Percentiles rank a stretch among this genome's conserved stretches.
Evolutionary conservation across 805 yeast genomes (phyloP).

Genomic region (Starmerella vaccinii): DNA sequence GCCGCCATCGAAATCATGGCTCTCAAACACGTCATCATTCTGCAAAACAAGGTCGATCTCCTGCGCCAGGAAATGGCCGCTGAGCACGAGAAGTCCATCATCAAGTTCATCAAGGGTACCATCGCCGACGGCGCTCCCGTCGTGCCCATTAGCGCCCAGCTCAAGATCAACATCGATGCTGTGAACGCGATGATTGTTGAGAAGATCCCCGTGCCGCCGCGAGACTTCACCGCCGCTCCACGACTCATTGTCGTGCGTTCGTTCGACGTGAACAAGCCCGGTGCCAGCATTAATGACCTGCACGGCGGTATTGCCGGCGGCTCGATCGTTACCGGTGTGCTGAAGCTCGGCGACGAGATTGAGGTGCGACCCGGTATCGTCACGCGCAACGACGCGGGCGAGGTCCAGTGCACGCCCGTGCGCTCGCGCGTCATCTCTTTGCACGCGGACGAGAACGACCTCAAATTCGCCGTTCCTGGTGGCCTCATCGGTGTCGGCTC

Average conservation of each 20-base stretch:
- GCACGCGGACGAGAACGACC: slow-evolving; percentile 94
- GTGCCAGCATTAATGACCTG: slow-evolving; percentile 90
- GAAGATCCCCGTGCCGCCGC: slow-evolving; percentile 88
- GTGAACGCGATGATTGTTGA: slow-evolving; percentile 94
- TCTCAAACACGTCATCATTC: slow-evolving; percentile 86
- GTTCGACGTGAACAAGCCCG: slow-evolving; percentile 97
- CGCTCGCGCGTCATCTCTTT: slow-evolving; percentile 87
- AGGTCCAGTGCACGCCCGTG: slow-evolving; percentile 91
- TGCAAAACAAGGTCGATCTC: slow-evolving; percentile 96
- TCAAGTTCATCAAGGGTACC: slow-evolving; percentile 91
- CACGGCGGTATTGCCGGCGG: slow-evolving; percentile 99
- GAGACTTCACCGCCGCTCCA: slow-evolving; percentile 92
- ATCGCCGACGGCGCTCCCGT: slow-evolving; percentile 99
- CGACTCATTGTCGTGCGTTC: slow-evolving; percentile 95
- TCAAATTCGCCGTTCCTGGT: slow-evolving; percentile 99
- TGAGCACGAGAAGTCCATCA: slow-evolving; percentile 88
- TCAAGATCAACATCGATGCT: slow-evolving; percentile 96
- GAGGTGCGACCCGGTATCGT: slow-evolving; percentile 99
- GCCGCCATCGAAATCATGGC: slow-evolving; percentile 99
- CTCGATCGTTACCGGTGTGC: slow-evolving; percentile 91
- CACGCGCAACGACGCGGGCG: slow-evolving; percentile 68
- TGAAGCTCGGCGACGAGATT: slow-evolving; percentile 93
- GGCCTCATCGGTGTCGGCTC: slow-evolving; percentile 99
- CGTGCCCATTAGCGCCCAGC: slow-evolving; percentile 97
- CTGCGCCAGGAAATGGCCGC: slow-evolving; percentile 95